A percentile compares a stretch with the other conserved stretches of the same genome.
Conservation (phyloP, 2,329 filamentous ascomycete genomes). For the Nemania bipapillata region DNA sequence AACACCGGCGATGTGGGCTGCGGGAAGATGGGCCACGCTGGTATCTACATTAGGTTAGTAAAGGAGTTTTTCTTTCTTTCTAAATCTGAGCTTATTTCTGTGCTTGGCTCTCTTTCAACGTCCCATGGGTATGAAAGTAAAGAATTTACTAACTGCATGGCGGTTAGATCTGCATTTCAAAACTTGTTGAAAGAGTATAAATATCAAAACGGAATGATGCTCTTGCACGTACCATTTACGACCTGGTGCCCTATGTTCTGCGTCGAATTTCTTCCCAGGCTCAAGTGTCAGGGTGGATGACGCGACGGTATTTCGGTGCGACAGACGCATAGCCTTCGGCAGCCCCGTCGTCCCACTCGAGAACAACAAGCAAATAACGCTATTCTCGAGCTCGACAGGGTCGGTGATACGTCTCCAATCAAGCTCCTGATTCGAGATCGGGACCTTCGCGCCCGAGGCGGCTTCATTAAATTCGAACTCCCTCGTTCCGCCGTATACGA, state of each 20-base stretch:
- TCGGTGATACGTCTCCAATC: constrained; percentile 67
- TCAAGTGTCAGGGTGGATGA: constrained; percentile 50
- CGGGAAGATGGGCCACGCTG: constrained; percentile 55
- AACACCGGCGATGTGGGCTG: constrained; percentile 60
- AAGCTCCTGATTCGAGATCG: constrained; percentile 55
- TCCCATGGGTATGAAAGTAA: neutral
- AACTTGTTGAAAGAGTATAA: neutral
- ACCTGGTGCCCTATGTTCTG: constrained; percentile 40
- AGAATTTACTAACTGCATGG: constrained; percentile 22
- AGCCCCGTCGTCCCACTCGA: constrained; percentile 62
- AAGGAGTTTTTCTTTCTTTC: no score
- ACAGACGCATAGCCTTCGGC: constrained; percentile 61
- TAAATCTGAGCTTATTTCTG: no score
- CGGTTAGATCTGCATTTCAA: constrained; percentile 49
- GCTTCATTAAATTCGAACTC: constrained; percentile 48
- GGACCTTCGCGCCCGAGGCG: constrained; percentile 47
- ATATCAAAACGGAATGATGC: neutral
- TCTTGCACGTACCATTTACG: constrained; percentile 43
- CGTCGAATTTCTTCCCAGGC: constrained; percentile 48
- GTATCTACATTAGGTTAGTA: constrained; percentile 18
- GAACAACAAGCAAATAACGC: constrained; percentile 58
- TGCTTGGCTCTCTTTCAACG: neutral
- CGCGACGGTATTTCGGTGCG: constrained; percentile 59
- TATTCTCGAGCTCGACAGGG: constrained; percentile 55
- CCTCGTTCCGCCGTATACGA: constrained; percentile 60